Evolutionary conservation across 2,329 filamentous ascomycete species (phyloP), one percentile per base, ranked within the genome.

Genomic region (Cephalotrichum gorgonifer): DNA sequence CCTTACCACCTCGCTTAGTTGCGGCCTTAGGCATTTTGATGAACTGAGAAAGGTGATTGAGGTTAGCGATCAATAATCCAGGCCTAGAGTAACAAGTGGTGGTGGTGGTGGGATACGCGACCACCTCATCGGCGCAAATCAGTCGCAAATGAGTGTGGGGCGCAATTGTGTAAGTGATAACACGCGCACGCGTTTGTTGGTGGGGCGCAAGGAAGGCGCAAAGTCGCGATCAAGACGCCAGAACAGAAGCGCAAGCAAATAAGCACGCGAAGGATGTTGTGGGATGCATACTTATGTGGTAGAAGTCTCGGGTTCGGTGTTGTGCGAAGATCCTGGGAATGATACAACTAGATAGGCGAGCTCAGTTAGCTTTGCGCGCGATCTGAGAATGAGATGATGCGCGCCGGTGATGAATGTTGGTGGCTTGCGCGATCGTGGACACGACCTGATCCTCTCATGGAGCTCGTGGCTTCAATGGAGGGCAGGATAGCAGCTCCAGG

Each of bases 1-100:
- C 70, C 73, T 78, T 77, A 53, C 64, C 68, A 58, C 63, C 64
- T 56, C 72, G 71, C 70, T 78, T 80, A 54, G 71, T 64, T 46
- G 73, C 65, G 59, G 74, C 76, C 71, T 81, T 81, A 59, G 77
- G 75, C 77, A 81, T 81, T 55, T 60, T 78, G 70, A 33, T 43
- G 20, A 27, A 15, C 17, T 35, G 46, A 30, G 15, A 28, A 38
- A 20, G 6, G 15, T 9, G 27, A 15, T 25, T n/a, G 17, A 38
- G 9, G 26, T 22, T 35, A 46, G 22, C 28, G 17, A 25, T 35
- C 26, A 25, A 35, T 3, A 25, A 23, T 5, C 30, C 26, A 14
- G 26, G 43, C n/a, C 9, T 44, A 22, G 15, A 30, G n/a, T n/a
- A 23, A 44, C 26, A 11, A 11, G 43, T 15, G n/a, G 20, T 3